Evolutionary conservation across 441 rosid species (phyloP).

Genomic region (Bruguiera hainesii): DNA sequence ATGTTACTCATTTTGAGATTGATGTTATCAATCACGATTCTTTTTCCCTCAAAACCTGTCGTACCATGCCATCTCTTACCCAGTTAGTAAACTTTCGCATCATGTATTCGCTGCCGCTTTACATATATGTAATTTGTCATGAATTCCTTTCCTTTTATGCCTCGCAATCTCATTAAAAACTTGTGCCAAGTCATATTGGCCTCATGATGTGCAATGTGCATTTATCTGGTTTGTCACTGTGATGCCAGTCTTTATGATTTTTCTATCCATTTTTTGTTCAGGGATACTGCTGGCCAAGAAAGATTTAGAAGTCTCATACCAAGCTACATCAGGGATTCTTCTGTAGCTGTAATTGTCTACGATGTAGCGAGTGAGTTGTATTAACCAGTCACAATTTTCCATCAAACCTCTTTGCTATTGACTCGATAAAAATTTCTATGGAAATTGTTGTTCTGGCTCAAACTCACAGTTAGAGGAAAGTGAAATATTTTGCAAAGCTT

Average conservation of each 20-base stretch:
- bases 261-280: slow-evolving; percentile 17
- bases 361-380: slow-evolving; percentile 71
- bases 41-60: too few relatives aligned
- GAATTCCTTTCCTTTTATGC: too few relatives aligned
- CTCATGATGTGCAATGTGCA: neutral
- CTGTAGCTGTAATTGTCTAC: slow-evolving; percentile 78
- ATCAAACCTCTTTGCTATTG: neutral
- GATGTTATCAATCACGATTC: too few relatives aligned
- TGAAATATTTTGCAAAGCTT: neutral
- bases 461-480: neutral
- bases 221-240: neutral
- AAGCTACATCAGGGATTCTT: slow-evolving; percentile 79
- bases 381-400: too few relatives aligned
- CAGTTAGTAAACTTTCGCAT: too few relatives aligned
- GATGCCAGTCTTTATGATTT: neutral
- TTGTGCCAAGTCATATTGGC: neutral
- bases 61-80: too few relatives aligned
- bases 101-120: too few relatives aligned
- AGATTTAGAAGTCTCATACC: slow-evolving; percentile 84
- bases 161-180: neutral
- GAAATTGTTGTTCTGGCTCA: too few relatives aligned
- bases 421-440: too few relatives aligned
- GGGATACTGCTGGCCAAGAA: slow-evolving; percentile 95
- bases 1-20: too few relatives aligned
- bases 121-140: too few relatives aligned